Conservation (phyloP, 148 eudicot genomes). For the Fagopyrum homotropicum region DNA sequence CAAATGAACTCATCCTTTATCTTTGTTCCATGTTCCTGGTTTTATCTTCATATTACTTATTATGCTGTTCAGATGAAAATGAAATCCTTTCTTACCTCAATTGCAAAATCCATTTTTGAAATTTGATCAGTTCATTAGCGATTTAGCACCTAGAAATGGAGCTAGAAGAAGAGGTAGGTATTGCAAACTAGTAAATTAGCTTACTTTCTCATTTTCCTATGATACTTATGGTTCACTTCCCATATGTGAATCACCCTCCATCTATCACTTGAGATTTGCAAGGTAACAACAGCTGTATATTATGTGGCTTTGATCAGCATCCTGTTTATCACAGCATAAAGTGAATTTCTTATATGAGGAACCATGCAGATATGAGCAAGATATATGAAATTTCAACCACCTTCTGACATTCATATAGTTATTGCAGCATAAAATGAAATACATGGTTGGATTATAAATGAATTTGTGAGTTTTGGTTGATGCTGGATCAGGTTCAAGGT, state of each 20-base stretch:
- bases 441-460: neutral
- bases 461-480: neutral
- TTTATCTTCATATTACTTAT: neutral
- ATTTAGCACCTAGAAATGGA: neutral
- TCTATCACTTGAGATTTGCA: neutral
- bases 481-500: constrained; percentile 68
- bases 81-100: neutral
- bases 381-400: neutral
- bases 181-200: neutral
- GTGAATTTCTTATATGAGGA: neutral
- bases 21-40: neutral
- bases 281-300: neutral
- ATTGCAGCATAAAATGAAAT: neutral
- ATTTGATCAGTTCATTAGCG: neutral
- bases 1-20: neutral
- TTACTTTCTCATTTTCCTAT: neutral
- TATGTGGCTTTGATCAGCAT: neutral
- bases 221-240: no score
- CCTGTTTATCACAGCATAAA: neutral
- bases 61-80: neutral
- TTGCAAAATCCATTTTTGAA: neutral
- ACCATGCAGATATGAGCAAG: neutral
- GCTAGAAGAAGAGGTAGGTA: neutral
- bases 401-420: neutral
- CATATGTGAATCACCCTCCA: neutral